These are phyloP conservation scores for Stagonosporopsis vannaccii DNA, from an alignment of 2,329 filamentous ascomycete species.

Conservation along the genomic window DNA sequence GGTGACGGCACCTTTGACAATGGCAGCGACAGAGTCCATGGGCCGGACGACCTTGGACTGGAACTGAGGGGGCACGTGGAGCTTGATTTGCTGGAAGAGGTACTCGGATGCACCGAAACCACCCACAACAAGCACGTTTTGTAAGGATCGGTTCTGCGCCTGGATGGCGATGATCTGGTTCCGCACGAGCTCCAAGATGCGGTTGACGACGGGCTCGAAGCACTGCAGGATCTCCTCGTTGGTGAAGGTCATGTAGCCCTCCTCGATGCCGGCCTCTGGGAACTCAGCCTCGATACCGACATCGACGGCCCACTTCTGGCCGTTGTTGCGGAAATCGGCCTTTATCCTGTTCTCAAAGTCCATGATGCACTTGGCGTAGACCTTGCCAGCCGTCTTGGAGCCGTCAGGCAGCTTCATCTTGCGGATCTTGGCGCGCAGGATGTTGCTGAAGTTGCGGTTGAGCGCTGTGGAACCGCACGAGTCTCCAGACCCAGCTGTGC, in stretches of 20 bases:
- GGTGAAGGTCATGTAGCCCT: slow-evolving; percentile 99
- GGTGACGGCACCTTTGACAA: slow-evolving; percentile 97
- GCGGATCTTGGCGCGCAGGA: slow-evolving; percentile 93
- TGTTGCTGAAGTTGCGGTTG: slow-evolving; percentile 98
- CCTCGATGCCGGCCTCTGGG: slow-evolving; percentile 96
- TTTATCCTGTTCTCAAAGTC: slow-evolving; percentile 99
- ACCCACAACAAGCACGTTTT: slow-evolving; percentile 97
- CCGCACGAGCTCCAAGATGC: slow-evolving; percentile 92
- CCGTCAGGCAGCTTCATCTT: slow-evolving; percentile 99
- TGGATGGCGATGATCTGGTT: slow-evolving; percentile 99
- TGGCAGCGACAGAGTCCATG: slow-evolving; percentile 98
- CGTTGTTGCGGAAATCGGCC: slow-evolving; percentile 98
- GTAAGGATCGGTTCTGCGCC: slow-evolving; percentile 89
- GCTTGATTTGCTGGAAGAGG: slow-evolving; percentile 98
- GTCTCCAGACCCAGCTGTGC: slow-evolving; percentile 95
- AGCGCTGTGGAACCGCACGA: slow-evolving; percentile 98
- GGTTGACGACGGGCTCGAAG: slow-evolving; percentile 97
- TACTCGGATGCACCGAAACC: slow-evolving; percentile 99
- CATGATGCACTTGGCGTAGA: slow-evolving; percentile 99
- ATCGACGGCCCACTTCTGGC: slow-evolving; percentile 98
- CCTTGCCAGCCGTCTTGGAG: slow-evolving; percentile 95
- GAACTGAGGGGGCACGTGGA: slow-evolving; percentile 97
- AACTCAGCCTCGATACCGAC: slow-evolving; percentile 98
- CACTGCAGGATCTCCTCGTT: slow-evolving; percentile 99
- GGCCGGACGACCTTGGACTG: slow-evolving; percentile 97